Base-by-base conservation (phyloP, 2,329 filamentous ascomycete genomes). In the Ophiocordyceps unilateralis region DNA sequence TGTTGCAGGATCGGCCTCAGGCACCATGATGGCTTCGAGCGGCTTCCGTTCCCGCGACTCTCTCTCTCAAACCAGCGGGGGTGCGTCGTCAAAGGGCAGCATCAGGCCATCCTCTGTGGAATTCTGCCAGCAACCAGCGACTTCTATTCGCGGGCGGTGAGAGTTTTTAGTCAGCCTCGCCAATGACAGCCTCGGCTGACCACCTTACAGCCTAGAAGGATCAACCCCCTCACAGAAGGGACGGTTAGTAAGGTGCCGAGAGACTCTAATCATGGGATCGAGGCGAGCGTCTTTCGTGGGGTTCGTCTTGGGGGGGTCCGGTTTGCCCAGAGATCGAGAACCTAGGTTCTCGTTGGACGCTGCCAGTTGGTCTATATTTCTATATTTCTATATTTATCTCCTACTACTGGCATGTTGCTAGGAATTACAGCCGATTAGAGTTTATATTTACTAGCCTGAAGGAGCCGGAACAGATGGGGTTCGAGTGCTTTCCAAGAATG, bases 31-130 rank as follows among this genome's bases (percentile, higher is more conserved):
- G 24, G 2, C 23, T 23, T 9, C 21, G 14, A 55, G 45, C 41
- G 48, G 43, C 28, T 45, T 40, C 23, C 45, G 6, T 36, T 19
- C 32, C 32, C 32, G 32, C 17, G 32, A 30, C 28, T 30, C 28
- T 11, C 17, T 26, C 24, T 8, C n/a, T n/a, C n/a, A n/a, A n/a
- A n/a, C n/a, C n/a, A n/a, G n/a, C n/a, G n/a, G n/a, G n/a, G n/a
- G n/a, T n/a, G n/a, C n/a, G n/a, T n/a, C n/a, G n/a, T n/a, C n/a
- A n/a, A 30, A 15, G 28, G n/a, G 7, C n/a, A 14, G 28, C 6
- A 30, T 30, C 28, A 30, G 28, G 28, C 28, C 28, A 30, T 28
- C 26, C 26, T 28, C 5, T 11, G 24, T 26, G 24, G 24, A 26
- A 26, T 26, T 26, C 24, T 26, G 24, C 24, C 24, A 8, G 4